Percentiles rank a stretch among this genome's conserved stretches.
Evolutionary conservation across 2,329 filamentous ascomycete genomes (phyloP).

Genomic region (Pyricularia pennisetigena): DNA sequence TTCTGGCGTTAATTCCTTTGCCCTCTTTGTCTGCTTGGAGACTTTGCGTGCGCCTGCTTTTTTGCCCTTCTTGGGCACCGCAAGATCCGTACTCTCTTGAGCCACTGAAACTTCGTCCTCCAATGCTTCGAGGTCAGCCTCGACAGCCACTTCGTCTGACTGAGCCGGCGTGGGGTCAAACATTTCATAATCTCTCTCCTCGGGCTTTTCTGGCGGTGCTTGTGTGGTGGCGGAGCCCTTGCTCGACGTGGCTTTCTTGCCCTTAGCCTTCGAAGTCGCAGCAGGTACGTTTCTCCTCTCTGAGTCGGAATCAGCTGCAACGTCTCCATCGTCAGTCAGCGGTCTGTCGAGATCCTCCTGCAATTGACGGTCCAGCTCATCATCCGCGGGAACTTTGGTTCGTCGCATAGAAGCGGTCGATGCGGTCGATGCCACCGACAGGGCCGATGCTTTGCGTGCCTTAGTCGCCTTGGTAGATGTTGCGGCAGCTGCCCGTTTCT

Average conservation of each 20-base stretch:
- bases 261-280: slow-evolving; percentile 19
- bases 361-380: slow-evolving; percentile 56
- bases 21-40: slow-evolving; percentile 42
- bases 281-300: slow-evolving; percentile 24
- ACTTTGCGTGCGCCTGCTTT: slow-evolving; percentile 40
- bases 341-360: slow-evolving; percentile 54
- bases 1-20: slow-evolving; percentile 19
- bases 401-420: slow-evolving; percentile 24
- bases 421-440: slow-evolving; percentile 34
- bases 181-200: slow-evolving; percentile 33
- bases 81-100: slow-evolving; percentile 23
- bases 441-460: slow-evolving; percentile 36
- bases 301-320: slow-evolving; percentile 34
- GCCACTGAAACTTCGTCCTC: slow-evolving; percentile 36
- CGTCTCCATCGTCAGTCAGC: slow-evolving; percentile 41
- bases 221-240: slow-evolving; percentile 11
- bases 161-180: slow-evolving; percentile 37
- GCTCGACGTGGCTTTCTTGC: slow-evolving; percentile 15
- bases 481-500: slow-evolving; percentile 29
- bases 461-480: slow-evolving; percentile 28
- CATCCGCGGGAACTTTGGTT: slow-evolving; percentile 43
- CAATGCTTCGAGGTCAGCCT: slow-evolving; percentile 39
- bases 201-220: slow-evolving; percentile 18
- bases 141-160: slow-evolving; percentile 35
- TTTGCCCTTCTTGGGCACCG: slow-evolving; percentile 43